phyloP scores from a whole-genome alignment of 2,329 filamentous ascomycete species.

The Triangularia verruculosa region DNA sequence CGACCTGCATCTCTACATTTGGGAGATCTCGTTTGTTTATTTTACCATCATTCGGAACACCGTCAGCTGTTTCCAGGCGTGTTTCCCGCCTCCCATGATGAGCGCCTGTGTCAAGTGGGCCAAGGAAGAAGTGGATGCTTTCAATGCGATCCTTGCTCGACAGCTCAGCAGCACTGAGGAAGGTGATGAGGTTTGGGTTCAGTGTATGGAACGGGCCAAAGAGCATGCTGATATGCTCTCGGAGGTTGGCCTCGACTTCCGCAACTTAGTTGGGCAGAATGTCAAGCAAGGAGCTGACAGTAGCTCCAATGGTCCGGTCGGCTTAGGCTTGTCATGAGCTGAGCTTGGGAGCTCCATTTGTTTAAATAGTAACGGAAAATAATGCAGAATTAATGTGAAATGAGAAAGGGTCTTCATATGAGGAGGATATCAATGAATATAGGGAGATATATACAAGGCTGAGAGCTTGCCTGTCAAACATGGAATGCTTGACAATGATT shows the following conservation, averaged over 20 bases:
- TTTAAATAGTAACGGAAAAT: neutral
- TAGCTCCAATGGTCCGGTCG: constrained; percentile 34
- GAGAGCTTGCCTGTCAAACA: neutral
- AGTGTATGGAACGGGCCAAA: constrained; percentile 78
- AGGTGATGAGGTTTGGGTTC: constrained; percentile 71
- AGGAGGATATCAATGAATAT: neutral
- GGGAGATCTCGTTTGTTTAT: constrained; percentile 91
- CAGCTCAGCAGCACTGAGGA: constrained; percentile 84
- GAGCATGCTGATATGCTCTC: constrained; percentile 76
- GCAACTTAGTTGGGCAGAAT: constrained; percentile 69
- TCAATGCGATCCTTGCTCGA: constrained; percentile 76
- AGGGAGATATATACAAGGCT: neutral
- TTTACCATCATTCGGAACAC: constrained; percentile 95
- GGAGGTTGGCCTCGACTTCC: constrained; percentile 88
- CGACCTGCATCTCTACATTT: constrained; percentile 88
- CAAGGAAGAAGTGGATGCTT: constrained; percentile 89
- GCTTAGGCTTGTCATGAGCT: constrained; percentile 40
- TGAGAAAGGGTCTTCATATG: neutral
- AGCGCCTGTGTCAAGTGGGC: constrained; percentile 97
- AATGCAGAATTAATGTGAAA: neutral
- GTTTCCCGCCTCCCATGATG: constrained; percentile 83
- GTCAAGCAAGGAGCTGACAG: constrained; percentile 29
- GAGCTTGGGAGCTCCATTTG: neutral
- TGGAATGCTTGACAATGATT: neutral
- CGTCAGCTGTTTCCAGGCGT: constrained; percentile 79